These are phyloP conservation scores for Arctium lappa DNA, from an alignment of 129 eudicot species.

Conservation along the genomic window DNA sequence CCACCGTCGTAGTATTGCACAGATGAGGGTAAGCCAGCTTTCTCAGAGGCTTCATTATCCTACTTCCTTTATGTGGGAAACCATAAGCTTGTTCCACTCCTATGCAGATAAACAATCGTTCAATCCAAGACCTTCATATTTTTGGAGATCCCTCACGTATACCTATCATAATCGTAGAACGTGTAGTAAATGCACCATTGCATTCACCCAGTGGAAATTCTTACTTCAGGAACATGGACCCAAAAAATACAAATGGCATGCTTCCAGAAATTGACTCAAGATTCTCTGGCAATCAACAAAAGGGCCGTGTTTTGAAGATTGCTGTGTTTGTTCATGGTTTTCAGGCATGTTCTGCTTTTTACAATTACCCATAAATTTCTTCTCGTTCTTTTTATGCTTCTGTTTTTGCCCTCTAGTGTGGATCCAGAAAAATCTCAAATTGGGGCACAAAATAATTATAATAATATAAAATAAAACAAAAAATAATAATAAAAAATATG, in stretches of 20 bases:
- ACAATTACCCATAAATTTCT: background rate
- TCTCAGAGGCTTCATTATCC: constrained; percentile 11
- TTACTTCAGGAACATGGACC: constrained; percentile 51
- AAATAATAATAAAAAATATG: no score
- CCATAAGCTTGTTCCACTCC: background rate
- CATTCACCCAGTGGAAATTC: constrained; percentile 71
- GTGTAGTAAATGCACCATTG: constrained; percentile 70
- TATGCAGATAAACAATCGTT: constrained; percentile 83
- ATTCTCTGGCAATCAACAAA: constrained; percentile 43
- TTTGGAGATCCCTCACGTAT: constrained; percentile 95
- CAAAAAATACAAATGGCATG: constrained; percentile 37
- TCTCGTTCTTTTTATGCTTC: background rate
- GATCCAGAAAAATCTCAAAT: background rate
- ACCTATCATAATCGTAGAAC: constrained; percentile 85
- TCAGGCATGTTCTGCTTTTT: constrained; percentile 53
- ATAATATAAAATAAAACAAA: no score
- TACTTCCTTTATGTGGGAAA: background rate
- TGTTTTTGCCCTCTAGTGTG: background rate
- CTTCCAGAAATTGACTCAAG: constrained; percentile 39
- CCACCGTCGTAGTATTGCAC: constrained; percentile 96
- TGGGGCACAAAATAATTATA: no score
- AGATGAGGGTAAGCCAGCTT: constrained; percentile 76
- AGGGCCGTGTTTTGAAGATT: constrained; percentile 74
- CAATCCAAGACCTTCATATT: constrained; percentile 89
- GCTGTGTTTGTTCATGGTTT: constrained; percentile 96